A percentile compares a stretch with the other conserved stretches of the same genome.
Evolutionary conservation across 2,329 filamentous ascomycete species (phyloP).

Genomic region (Fusarium liriodendri): DNA sequence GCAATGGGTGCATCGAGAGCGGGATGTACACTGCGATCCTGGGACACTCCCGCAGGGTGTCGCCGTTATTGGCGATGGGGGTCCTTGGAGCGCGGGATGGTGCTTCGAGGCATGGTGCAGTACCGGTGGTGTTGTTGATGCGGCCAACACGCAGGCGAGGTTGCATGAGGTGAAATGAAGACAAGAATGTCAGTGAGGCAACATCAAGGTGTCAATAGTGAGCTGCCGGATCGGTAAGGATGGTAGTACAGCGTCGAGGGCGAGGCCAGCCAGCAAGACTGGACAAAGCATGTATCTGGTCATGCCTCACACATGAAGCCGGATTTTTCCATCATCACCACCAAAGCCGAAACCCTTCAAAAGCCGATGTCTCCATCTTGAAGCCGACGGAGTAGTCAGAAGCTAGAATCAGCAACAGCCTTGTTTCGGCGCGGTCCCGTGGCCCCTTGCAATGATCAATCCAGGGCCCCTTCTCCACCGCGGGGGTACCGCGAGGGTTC

Average conservation of each 20-base stretch:
- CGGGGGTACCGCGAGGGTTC: not conserved
- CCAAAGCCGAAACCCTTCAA: not conserved
- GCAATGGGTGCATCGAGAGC: not conserved
- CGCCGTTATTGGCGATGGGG: not conserved
- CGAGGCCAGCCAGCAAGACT: not conserved
- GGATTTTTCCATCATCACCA: not conserved
- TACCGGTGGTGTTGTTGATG: constrained; percentile 1
- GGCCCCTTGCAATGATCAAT: constrained; percentile 1
- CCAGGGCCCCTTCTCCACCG: constrained; percentile 1
- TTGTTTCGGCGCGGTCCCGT: constrained; percentile 1
- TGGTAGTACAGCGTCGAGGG: not conserved
- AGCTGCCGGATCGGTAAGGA: not conserved
- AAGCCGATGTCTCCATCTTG: not conserved
- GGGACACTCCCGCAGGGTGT: not conserved
- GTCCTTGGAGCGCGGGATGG: not conserved
- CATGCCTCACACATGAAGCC: not conserved
- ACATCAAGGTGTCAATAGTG: not conserved
- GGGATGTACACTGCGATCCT: not conserved
- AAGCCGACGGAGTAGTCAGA: not conserved
- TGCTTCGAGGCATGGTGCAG: not conserved
- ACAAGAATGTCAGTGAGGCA: not conserved
- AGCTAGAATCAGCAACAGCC: not conserved
- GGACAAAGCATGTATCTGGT: not conserved
- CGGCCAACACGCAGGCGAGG: not conserved
- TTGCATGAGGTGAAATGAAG: constrained; percentile 2